Percentiles rank a stretch among this genome's conserved stretches.
Conservation (phyloP, 495 filamentous ascomycete genomes). For the Neurospora hispaniola region DNA sequence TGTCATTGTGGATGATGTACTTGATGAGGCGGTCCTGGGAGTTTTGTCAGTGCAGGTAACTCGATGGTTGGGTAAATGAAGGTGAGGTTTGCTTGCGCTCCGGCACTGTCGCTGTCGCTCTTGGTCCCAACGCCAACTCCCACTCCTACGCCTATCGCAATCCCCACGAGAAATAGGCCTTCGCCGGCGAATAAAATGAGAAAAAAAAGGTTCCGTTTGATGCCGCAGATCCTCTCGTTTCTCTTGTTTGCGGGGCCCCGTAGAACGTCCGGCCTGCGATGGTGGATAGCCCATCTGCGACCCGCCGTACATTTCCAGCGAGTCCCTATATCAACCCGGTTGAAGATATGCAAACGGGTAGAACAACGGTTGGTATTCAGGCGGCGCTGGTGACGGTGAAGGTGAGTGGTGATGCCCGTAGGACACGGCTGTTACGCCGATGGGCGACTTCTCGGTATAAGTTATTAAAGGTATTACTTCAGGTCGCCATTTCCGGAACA, state of each 20-base stretch:
- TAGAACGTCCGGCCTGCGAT: neutral
- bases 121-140: constrained; percentile 8
- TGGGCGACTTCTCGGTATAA: neutral
- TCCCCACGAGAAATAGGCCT: constrained; percentile 6
- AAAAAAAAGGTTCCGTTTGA: constrained; percentile 5
- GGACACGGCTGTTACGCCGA: neutral
- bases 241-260: neutral
- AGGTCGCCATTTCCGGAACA: neutral
- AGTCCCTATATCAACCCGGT: neutral
- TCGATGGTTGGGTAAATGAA: neutral
- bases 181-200: constrained; percentile 7
- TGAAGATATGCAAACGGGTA: neutral
- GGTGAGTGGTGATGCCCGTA: neutral
- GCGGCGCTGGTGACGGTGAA: neutral
- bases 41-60: neutral
- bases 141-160: constrained; percentile 15
- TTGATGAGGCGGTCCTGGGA: neutral
- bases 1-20: neutral
- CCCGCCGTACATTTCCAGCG: neutral
- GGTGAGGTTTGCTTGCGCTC: neutral
- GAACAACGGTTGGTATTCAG: neutral
- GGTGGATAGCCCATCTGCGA: neutral
- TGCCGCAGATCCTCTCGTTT: constrained; percentile 6
- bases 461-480: neutral
- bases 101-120: neutral